phyloP scores from a whole-genome alignment of 2,329 filamentous ascomycete species.

The Capronia epimyces region DNA sequence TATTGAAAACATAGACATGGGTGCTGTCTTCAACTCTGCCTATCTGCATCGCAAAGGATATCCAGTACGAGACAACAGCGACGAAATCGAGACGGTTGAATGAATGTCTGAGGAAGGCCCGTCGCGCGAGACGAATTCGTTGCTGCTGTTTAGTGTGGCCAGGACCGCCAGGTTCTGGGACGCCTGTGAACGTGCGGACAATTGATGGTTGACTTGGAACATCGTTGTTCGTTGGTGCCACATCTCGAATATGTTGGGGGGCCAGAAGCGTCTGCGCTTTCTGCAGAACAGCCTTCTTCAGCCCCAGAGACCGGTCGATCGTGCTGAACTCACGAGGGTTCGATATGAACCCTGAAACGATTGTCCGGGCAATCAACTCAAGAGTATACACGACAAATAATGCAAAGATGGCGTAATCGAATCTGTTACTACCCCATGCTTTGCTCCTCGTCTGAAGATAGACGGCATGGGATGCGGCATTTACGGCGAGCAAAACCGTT shows the following conservation, averaged over 20 bases:
- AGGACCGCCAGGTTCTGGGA: constrained; percentile 59
- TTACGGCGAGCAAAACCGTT: constrained; percentile 78
- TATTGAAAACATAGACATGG: constrained; percentile 85
- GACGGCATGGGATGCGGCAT: constrained; percentile 64
- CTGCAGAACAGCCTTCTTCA: constrained; percentile 67
- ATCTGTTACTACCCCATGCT: constrained; percentile 59
- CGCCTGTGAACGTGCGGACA: constrained; percentile 67
- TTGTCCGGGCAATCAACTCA: constrained; percentile 73
- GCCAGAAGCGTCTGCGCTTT: constrained; percentile 75
- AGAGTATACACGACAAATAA: constrained; percentile 87
- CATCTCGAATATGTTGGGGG: constrained; percentile 61
- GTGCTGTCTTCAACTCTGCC: constrained; percentile 61
- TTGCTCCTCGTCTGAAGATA: constrained; percentile 55
- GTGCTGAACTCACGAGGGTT: constrained; percentile 92
- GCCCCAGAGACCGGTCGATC: constrained; percentile 69
- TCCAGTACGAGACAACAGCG: constrained; percentile 92
- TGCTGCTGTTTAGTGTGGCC: constrained; percentile 69
- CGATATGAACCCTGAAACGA: constrained; percentile 88
- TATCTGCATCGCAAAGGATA: constrained; percentile 70
- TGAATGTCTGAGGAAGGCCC: constrained; percentile 87
- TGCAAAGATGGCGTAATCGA: constrained; percentile 74
- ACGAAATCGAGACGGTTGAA: constrained; percentile 96
- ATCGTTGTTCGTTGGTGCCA: constrained; percentile 37
- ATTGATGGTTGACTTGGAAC: constrained; percentile 57
- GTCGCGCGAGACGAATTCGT: constrained; percentile 75